Base-by-base conservation (phyloP, 495 filamentous ascomycete species). In the Staphylotrichum longicolle region DNA sequence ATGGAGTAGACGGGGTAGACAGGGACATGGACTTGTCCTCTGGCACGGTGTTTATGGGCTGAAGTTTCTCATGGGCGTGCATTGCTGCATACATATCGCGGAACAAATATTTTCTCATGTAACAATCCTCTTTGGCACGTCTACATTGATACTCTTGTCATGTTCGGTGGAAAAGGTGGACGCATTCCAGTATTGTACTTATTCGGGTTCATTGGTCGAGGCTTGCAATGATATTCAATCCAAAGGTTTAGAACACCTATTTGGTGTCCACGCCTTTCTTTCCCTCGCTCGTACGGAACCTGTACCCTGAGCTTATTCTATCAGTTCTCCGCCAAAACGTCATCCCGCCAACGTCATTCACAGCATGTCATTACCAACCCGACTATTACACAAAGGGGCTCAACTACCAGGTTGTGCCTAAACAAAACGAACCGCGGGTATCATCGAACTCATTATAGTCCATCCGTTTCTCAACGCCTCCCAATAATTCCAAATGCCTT, bases 391-490 rank as follows among this genome's bases (percentile, higher is more conserved):
- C 41, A 39, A 37, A 27, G 4, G 11, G 44, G 34, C 27, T 20
- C 8, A 55, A 42, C 15, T 5, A 2, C 48, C 48, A n/a, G 48
- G 8, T 4, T 35, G 9, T 11, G 10, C 48, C 48, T 11, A 45
- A 34, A 6, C 7, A 8, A 37, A 56, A 56, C 32, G 41, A 5
- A 47, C 49, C 34, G 50, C 41, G 58, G 58, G 58, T 60, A 60
- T 60, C 58, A 60, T 27, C 20, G 37, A 32, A 40, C 5, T 54
- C 50, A 47, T 60, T 52, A 47, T 39, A 4, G n/a, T 56, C 54
- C 51, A 27, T 45, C 42, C 53, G 7, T 37, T 34, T 62, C 5
- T 10, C 60, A 62, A 62, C 53, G 53, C 60, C 60, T 47, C n/a
- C 37, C 32, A 35, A 0, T 8, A 6, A 35, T 14, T 14, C 30